phyloP scores from a whole-genome alignment of 108 stramenopile species.

The Parietichytrium sp. region DNA sequence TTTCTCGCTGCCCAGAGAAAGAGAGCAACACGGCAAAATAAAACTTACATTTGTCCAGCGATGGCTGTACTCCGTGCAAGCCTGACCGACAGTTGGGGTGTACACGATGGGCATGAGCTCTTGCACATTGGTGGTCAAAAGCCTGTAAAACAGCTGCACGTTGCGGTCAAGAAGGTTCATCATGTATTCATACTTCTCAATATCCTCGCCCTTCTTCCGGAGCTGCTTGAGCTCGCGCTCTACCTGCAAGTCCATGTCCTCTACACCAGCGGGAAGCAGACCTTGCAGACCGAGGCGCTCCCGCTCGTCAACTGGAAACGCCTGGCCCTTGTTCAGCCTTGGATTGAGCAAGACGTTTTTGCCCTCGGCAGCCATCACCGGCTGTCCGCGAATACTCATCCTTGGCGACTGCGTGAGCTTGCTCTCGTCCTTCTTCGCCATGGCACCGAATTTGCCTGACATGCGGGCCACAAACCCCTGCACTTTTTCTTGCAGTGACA shows the following conservation, averaged over 20 bases:
- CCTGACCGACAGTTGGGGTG: constrained; percentile 97
- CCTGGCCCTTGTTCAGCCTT: constrained; percentile 47
- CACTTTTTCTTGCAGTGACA: no score
- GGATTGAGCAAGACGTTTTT: not conserved
- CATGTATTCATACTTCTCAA: constrained; percentile 86
- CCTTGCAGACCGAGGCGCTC: constrained; percentile 38
- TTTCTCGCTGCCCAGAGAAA: no score
- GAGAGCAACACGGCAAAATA: no score
- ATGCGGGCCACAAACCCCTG: no score
- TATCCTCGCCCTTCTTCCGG: constrained; percentile 48
- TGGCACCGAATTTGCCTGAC: no score
- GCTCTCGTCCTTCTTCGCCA: no score
- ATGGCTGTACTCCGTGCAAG: constrained; percentile 74
- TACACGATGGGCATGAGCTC: constrained; percentile 95
- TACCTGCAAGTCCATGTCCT: constrained; percentile 58
- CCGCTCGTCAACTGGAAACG: constrained; percentile 40
- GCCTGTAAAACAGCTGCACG: constrained; percentile 91
- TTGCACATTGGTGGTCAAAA: constrained; percentile 86
- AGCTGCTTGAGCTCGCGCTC: constrained; percentile 50
- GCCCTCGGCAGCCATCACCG: no score
- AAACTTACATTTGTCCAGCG: no score
- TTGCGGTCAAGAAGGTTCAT: constrained; percentile 90
- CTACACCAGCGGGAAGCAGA: constrained; percentile 54
- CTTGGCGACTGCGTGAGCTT: no score
- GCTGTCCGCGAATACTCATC: no score